These are phyloP conservation scores for Plasmodiophora brassicae DNA, from an alignment of 208 protist genomes.

Conservation along the genomic window DNA sequence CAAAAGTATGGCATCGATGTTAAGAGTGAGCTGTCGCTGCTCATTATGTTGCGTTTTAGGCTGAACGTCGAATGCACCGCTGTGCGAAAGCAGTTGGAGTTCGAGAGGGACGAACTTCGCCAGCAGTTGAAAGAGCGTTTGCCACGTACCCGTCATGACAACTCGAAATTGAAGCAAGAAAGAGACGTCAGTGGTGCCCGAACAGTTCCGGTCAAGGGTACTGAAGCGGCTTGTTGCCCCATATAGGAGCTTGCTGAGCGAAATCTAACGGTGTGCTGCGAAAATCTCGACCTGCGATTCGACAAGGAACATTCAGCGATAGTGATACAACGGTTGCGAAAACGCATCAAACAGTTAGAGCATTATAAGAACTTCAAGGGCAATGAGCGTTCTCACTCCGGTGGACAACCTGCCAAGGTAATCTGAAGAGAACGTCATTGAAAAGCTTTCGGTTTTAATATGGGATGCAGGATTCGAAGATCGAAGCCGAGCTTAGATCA, in stretches of 20 bases:
- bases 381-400: too few species aligned
- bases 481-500: not conserved
- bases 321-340: not conserved
- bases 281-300: not conserved
- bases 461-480: not conserved
- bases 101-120: not conserved
- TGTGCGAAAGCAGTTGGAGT: not conserved
- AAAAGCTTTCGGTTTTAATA: not conserved
- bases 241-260: not conserved
- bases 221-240: not conserved
- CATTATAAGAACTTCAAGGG: too few species aligned
- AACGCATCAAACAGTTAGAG: not conserved
- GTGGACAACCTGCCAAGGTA: too few species aligned
- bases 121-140: not conserved
- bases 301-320: not conserved
- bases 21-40: too few species aligned
- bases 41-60: not conserved
- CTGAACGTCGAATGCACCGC: not conserved
- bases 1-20: not conserved
- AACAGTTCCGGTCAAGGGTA: not conserved
- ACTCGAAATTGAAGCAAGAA: not conserved
- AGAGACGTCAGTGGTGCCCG: not conserved
- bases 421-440: too few species aligned
- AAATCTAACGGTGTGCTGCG: slow-evolving; percentile 8
- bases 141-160: not conserved